Evolutionary conservation across 305 asterid species (phyloP).

Genomic region (Fraxinus sp.): DNA sequence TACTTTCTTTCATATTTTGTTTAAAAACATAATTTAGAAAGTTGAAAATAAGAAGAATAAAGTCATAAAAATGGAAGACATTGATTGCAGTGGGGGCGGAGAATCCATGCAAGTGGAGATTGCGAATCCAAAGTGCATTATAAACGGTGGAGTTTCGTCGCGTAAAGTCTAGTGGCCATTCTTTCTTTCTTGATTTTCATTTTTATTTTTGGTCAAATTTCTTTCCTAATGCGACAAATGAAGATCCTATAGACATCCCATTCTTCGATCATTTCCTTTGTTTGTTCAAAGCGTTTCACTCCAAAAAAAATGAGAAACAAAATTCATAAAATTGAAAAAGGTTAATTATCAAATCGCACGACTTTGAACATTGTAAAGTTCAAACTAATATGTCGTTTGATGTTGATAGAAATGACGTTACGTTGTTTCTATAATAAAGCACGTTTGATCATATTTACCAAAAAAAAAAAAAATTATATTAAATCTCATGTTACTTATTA

Average conservation of each 20-base stretch:
- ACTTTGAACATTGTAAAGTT: too few relatives aligned
- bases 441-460: too few relatives aligned
- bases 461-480: too few relatives aligned
- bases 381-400: too few relatives aligned
- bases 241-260: neutral
- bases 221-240: neutral
- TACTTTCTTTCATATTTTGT: neutral
- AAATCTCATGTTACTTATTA: too few relatives aligned
- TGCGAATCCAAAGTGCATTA: neutral
- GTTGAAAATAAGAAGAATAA: neutral
- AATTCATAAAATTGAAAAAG: too few relatives aligned
- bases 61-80: neutral
- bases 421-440: too few relatives aligned
- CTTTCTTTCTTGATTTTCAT: neutral
- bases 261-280: neutral
- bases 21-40: neutral
- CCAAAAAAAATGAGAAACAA: too few relatives aligned
- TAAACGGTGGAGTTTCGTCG: slow-evolving; percentile 1
- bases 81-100: neutral
- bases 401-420: too few relatives aligned
- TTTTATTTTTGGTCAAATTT: neutral
- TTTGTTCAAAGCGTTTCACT: neutral
- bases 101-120: neutral
- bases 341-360: too few relatives aligned
- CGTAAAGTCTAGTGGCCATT: neutral